Evolutionary conservation across 164 flowering plant species (phyloP).

Genomic region (Vitis cinerea): DNA sequence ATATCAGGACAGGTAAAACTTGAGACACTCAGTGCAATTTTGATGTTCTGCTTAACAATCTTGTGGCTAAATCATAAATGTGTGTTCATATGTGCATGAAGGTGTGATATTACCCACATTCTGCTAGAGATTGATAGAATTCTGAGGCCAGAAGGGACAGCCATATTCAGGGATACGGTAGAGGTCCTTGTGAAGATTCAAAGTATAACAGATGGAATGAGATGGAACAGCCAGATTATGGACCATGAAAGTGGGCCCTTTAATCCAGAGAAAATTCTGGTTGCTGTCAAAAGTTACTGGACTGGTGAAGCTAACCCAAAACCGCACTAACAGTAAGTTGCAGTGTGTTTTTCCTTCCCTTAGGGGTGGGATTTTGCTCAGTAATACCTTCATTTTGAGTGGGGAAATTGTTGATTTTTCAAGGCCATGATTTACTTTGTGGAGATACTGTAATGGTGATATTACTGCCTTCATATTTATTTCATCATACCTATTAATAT

Average conservation of each 20-base stretch:
- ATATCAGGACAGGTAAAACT: conserved; percentile 79
- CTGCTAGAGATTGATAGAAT: conserved; percentile 96
- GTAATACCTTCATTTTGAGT: neutral
- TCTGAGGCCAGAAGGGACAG: conserved; percentile 94
- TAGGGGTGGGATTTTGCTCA: neutral
- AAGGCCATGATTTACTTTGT: neutral
- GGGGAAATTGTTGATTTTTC: neutral
- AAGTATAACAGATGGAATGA: conserved; percentile 76
- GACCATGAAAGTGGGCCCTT: conserved; percentile 97
- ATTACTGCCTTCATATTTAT: neutral
- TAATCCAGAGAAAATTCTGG: conserved; percentile 89
- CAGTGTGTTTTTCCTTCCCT: neutral
- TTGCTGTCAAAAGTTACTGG: conserved; percentile 90
- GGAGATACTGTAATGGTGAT: neutral
- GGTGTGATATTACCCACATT: conserved; percentile 85
- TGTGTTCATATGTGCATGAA: conserved; percentile 16
- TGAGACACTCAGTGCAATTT: neutral
- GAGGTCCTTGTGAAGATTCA: conserved; percentile 85
- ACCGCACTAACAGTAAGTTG: conserved; percentile 8
- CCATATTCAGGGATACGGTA: conserved; percentile 80
- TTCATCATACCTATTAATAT: neutral
- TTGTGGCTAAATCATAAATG: neutral
- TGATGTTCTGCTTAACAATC: neutral
- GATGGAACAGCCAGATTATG: conserved; percentile 77
- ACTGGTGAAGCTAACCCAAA: conserved; percentile 50